phyloP scores from a whole-genome alignment of 2,329 filamentous ascomycete genomes.

The Ilyonectria sp. region DNA sequence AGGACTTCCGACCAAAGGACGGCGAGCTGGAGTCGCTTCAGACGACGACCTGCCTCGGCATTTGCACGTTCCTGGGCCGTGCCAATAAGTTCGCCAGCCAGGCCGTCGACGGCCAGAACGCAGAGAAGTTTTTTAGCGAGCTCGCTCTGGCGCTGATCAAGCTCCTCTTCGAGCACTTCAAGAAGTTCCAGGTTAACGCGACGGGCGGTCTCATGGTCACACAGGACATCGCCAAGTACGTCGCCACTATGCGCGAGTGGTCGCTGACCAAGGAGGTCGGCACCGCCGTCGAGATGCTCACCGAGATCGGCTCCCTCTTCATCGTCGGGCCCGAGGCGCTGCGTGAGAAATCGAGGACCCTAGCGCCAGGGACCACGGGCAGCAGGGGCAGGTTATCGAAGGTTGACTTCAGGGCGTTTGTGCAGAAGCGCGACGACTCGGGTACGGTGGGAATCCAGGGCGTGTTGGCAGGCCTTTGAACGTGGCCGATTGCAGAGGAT shows the following conservation, averaged over 20 bases:
- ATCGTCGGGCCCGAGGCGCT: conserved; percentile 90
- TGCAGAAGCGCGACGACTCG: conserved; percentile 88
- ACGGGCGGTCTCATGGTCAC: conserved; percentile 95
- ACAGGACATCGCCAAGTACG: conserved; percentile 96
- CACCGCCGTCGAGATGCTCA: conserved; percentile 84
- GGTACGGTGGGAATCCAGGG: conserved; percentile 86
- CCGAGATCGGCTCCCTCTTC: conserved; percentile 95
- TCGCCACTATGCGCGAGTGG: conserved; percentile 88
- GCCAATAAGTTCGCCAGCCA: conserved; percentile 74
- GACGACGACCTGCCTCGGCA: conserved; percentile 86
- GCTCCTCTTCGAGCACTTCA: conserved; percentile 92
- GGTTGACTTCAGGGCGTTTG: conserved; percentile 85
- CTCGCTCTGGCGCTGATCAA: conserved; percentile 84
- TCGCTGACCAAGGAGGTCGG: conserved; percentile 78
- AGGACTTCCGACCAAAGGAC: conserved; percentile 91
- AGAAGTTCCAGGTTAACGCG: conserved; percentile 92
- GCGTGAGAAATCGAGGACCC: conserved; percentile 76
- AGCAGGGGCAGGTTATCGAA: conserved; percentile 72
- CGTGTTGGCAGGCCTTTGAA: conserved; percentile 76
- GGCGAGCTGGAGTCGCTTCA: conserved; percentile 85
- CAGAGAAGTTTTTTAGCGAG: conserved; percentile 86
- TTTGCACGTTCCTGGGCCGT: conserved; percentile 84
- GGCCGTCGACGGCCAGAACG: conserved; percentile 86
- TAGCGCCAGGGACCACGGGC: conserved; percentile 60
- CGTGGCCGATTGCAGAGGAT: conserved; percentile 21